These are phyloP conservation scores for Geotrichum aggregatum DNA, from an alignment of 1,139 yeast species.

Conservation along the genomic window DNA sequence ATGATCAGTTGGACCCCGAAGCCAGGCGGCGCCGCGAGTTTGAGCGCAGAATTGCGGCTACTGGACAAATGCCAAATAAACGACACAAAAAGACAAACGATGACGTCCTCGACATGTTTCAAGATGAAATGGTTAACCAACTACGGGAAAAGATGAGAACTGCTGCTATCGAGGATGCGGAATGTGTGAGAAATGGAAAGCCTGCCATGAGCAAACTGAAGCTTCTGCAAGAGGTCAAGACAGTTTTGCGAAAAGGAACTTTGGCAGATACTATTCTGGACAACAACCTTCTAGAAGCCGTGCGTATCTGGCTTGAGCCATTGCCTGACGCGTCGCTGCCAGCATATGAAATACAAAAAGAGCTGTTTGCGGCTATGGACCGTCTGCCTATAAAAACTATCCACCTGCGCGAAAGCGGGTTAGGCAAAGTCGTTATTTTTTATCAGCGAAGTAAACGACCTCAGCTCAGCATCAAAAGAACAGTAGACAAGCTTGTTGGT, in stretches of 20 bases:
- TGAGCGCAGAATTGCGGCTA: slow-evolving; percentile 76
- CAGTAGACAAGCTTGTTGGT: slow-evolving; percentile 86
- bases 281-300: slow-evolving; percentile 88
- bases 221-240: slow-evolving; percentile 72
- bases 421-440: slow-evolving; percentile 90
- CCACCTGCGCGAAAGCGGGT: slow-evolving; percentile 88
- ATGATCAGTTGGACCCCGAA: slow-evolving; percentile 41
- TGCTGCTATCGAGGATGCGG: slow-evolving; percentile 89
- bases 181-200: slow-evolving; percentile 57
- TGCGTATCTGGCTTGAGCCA: slow-evolving; percentile 96
- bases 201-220: slow-evolving; percentile 87
- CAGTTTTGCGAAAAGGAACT: slow-evolving; percentile 73
- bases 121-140: slow-evolving; percentile 80
- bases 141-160: slow-evolving; percentile 87
- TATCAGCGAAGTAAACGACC: slow-evolving; percentile 90
- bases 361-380: slow-evolving; percentile 67
- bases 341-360: slow-evolving; percentile 91
- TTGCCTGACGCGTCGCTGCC: slow-evolving; percentile 97
- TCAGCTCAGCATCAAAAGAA: slow-evolving; percentile 76
- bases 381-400: slow-evolving; percentile 90
- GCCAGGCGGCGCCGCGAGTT: slow-evolving; percentile 65
- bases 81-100: slow-evolving; percentile 62
- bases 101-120: slow-evolving; percentile 89
- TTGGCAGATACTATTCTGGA: slow-evolving; percentile 87
- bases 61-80: slow-evolving; percentile 54